Evolutionary conservation across 2,329 filamentous ascomycete species (phyloP).

Genomic region (Aspergillus pseudotamarii): DNA sequence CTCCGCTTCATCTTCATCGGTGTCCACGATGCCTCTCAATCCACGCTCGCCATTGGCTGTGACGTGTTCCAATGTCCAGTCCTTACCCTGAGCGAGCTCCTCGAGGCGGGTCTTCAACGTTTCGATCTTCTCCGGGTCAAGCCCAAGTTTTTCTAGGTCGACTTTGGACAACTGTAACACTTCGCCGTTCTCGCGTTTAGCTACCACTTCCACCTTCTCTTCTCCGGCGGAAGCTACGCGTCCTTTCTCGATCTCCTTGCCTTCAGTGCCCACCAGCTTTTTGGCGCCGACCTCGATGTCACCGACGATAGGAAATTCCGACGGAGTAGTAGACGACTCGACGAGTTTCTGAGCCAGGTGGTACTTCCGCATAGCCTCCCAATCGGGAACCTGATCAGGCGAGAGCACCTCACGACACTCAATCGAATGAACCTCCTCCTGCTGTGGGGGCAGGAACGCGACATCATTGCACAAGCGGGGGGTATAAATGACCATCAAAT

Average conservation of each 20-base stretch:
- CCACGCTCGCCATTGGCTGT: slow-evolving; percentile 68
- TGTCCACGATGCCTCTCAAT: slow-evolving; percentile 70
- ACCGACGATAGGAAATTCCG: slow-evolving; percentile 53
- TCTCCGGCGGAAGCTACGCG: slow-evolving; percentile 58
- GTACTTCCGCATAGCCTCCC: slow-evolving; percentile 44
- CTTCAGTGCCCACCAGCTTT: slow-evolving; percentile 57
- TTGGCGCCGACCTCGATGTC: slow-evolving; percentile 63
- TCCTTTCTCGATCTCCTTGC: slow-evolving; percentile 59
- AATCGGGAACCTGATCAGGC: slow-evolving; percentile 56
- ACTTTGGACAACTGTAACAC: slow-evolving; percentile 64
- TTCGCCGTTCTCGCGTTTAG: slow-evolving; percentile 62
- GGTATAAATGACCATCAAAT: slow-evolving; percentile 91
- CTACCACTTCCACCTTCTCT: slow-evolving; percentile 52
- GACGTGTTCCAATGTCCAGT: slow-evolving; percentile 80
- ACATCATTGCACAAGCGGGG: slow-evolving; percentile 84
- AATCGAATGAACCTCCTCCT: slow-evolving; percentile 75
- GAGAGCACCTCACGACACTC: slow-evolving; percentile 72
- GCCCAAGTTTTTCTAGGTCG: slow-evolving; percentile 68
- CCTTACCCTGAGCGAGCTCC: slow-evolving; percentile 68
- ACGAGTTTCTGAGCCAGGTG: slow-evolving; percentile 36
- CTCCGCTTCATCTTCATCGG: slow-evolving; percentile 55
- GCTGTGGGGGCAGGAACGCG: slow-evolving; percentile 79
- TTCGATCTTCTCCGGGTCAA: slow-evolving; percentile 69
- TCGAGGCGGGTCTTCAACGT: slow-evolving; percentile 69
- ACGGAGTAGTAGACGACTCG: slow-evolving; percentile 26